These are phyloP conservation scores for Wickerhamomyces bisporus DNA, from an alignment of 805 yeast genomes.

Conservation along the genomic window DNA sequence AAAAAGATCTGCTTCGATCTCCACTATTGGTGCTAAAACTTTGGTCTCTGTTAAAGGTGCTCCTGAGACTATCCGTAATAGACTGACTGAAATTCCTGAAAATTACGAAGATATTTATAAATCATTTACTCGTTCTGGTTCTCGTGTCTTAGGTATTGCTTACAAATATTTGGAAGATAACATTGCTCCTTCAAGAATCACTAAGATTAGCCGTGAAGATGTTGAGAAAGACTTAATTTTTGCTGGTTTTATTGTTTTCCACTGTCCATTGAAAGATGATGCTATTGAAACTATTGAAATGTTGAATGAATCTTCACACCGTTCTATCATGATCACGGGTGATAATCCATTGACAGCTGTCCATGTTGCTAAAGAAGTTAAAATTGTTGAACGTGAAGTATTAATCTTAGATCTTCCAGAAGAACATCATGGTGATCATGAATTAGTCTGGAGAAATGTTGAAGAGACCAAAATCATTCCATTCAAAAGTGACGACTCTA, in stretches of 20 bases:
- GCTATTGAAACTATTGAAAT: constrained; percentile 85
- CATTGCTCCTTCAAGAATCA: constrained; percentile 43
- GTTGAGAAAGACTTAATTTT: constrained; percentile 72
- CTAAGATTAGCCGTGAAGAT: constrained; percentile 62
- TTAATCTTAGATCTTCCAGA: constrained; percentile 85
- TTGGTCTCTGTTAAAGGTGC: constrained; percentile 95
- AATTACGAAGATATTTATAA: constrained; percentile 82
- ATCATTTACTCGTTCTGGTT: constrained; percentile 89
- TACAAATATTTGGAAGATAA: constrained; percentile 62
- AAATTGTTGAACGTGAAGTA: constrained; percentile 76
- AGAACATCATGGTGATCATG: constrained; percentile 51
- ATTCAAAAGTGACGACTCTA: constrained; percentile 50
- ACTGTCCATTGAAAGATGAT: constrained; percentile 92
- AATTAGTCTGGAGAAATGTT: constrained; percentile 80
- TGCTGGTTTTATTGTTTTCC: constrained; percentile 94
- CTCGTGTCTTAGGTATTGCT: constrained; percentile 94
- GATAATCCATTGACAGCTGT: constrained; percentile 98
- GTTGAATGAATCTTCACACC: constrained; percentile 93
- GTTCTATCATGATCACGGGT: constrained; percentile 97
- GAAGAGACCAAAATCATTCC: constrained; percentile 70
- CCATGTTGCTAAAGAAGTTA: constrained; percentile 93
- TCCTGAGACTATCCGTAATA: constrained; percentile 86
- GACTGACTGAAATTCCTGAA: constrained; percentile 67
- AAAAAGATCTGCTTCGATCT: constrained; percentile 89
- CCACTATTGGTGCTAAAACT: constrained; percentile 49